Conservation (phyloP, 495 filamentous ascomycete genomes). For the Penicillium silybi region DNA sequence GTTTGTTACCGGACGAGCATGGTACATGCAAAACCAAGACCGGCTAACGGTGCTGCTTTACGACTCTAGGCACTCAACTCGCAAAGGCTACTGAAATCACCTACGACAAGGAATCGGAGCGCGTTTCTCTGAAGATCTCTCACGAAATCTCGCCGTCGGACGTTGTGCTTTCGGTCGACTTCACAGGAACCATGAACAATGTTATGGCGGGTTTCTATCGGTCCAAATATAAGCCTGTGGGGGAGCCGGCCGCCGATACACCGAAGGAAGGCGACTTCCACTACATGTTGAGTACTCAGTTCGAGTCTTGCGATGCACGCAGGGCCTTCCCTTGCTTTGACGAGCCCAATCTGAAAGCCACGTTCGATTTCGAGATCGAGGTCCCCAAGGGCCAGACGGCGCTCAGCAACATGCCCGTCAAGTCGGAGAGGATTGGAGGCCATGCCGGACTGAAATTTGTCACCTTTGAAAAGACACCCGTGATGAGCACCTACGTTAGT, state of each 20-base stretch:
- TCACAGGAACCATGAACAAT: constrained; percentile 85
- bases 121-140: constrained; percentile 68
- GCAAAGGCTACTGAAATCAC: constrained; percentile 61
- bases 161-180: constrained; percentile 66
- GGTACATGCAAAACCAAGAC: not conserved
- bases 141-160: constrained; percentile 59
- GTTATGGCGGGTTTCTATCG: constrained; percentile 97
- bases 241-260: constrained; percentile 62
- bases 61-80: constrained; percentile 25
- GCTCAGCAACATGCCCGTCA: constrained; percentile 90
- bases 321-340: constrained; percentile 97
- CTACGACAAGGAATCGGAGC: constrained; percentile 77
- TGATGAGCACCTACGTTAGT: constrained; percentile 90
- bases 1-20: constrained; percentile 12
- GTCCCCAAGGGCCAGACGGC: constrained; percentile 82
- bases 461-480: constrained; percentile 77
- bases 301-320: constrained; percentile 92
- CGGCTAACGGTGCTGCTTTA: constrained; percentile 8
- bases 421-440: constrained; percentile 54
- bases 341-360: constrained; percentile 94
- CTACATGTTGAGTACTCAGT: constrained; percentile 96
- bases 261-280: constrained; percentile 74
- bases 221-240: constrained; percentile 83
- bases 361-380: constrained; percentile 89
- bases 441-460: constrained; percentile 69